phyloP scores from a whole-genome alignment of 2,329 filamentous ascomycete genomes.

The Trichoderma breve region DNA sequence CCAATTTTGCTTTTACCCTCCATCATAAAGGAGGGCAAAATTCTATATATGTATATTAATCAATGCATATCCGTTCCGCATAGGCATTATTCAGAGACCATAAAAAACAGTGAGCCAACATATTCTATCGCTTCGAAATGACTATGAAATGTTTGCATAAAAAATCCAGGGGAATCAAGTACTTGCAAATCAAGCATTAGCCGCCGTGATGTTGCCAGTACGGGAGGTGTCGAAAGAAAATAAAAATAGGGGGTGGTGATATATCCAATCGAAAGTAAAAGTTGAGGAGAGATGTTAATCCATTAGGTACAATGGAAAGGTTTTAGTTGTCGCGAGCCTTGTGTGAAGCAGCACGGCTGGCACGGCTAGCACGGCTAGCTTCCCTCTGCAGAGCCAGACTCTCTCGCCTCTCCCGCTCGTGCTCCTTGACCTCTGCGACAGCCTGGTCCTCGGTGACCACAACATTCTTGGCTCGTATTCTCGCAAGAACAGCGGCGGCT shows the following conservation, averaged over 20 bases:
- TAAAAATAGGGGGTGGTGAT: neutral
- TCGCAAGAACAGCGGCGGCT: constrained; percentile 58
- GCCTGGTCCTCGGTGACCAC: constrained; percentile 32
- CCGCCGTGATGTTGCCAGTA: neutral
- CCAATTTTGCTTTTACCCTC: neutral
- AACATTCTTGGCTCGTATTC: constrained; percentile 38
- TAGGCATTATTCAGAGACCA: neutral
- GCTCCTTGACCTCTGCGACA: constrained; percentile 26
- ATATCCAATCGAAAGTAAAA: neutral
- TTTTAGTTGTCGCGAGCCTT: neutral
- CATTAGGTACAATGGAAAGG: neutral
- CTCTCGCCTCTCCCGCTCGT: constrained; percentile 28
- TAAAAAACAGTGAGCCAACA: neutral
- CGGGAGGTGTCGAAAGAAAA: neutral
- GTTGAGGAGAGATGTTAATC: neutral
- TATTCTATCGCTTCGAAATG: constrained; percentile 7
- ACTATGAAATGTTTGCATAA: neutral
- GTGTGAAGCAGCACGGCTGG: neutral
- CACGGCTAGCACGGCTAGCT: neutral
- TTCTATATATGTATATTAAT: constrained; percentile 5
- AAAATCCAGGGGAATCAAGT: neutral
- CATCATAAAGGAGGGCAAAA: neutral
- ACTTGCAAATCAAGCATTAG: neutral
- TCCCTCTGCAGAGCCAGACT: constrained; percentile 23
- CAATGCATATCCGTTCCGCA: constrained; percentile 1